phyloP scores from a whole-genome alignment of 2,329 filamentous ascomycete species.

The Ophiostoma ulmi region DNA sequence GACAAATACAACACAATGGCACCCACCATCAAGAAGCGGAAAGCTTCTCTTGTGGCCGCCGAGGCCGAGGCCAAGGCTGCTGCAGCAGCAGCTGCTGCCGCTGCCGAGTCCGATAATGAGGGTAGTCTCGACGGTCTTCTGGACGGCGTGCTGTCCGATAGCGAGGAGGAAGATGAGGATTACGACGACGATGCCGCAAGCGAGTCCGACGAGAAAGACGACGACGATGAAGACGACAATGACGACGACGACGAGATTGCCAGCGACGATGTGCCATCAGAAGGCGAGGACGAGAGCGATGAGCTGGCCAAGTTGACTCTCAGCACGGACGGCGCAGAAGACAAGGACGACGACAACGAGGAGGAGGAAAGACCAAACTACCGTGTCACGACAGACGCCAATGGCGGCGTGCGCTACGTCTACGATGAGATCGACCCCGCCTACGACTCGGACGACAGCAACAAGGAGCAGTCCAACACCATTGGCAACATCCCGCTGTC shows the following conservation, averaged over 20 bases:
- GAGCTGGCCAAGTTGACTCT: conserved; percentile 37
- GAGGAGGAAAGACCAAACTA: conserved; percentile 46
- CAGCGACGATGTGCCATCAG: conserved; percentile 40
- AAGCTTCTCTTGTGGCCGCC: conserved; percentile 53
- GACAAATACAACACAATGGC: conserved; percentile 35
- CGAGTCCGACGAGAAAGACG: conserved; percentile 34
- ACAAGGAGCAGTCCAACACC: conserved; percentile 73
- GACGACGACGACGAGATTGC: conserved; percentile 44
- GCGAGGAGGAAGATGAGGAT: conserved; percentile 54
- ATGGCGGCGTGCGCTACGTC: conserved; percentile 83
- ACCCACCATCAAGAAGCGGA: conserved; percentile 53
- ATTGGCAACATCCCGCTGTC: conserved; percentile 91
- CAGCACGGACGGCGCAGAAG: conserved; percentile 31
- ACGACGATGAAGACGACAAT: conserved; percentile 44
- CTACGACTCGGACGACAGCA: conserved; percentile 92
- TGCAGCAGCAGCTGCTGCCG: conserved; percentile 37
- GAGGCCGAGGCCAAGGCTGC: conserved; percentile 33
- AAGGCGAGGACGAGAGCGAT: conserved; percentile 40
- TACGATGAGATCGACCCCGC: conserved; percentile 91
- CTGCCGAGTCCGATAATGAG: conserved; percentile 53
- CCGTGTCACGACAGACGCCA: conserved; percentile 68
- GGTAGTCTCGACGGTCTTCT: conserved; percentile 48
- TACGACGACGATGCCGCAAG: conserved; percentile 44
- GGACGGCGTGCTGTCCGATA: conserved; percentile 53
- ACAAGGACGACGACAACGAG: conserved; percentile 34